A percentile compares a stretch with the other conserved stretches of the same genome.
phyloP scores from a whole-genome alignment of 2,329 filamentous ascomycete genomes.

The Apiospora rasikravindrae region DNA sequence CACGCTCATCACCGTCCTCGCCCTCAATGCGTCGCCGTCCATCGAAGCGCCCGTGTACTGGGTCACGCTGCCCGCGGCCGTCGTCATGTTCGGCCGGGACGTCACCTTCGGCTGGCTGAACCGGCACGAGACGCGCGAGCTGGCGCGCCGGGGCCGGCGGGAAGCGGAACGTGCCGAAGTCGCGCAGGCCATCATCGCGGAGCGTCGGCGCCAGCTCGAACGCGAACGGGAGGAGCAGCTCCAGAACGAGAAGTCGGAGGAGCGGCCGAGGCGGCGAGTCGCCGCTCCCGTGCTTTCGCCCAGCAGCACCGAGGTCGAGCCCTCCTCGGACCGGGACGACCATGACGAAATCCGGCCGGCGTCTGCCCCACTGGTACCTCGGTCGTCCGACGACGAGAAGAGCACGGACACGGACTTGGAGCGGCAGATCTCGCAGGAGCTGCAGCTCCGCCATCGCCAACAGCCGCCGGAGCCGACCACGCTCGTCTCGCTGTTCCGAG shows the following conservation, averaged over 20 bases:
- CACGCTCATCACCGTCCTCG: constrained; percentile 69
- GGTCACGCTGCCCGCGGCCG: constrained; percentile 71
- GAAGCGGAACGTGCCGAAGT: constrained; percentile 45
- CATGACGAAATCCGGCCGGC: not conserved
- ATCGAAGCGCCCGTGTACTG: constrained; percentile 66
- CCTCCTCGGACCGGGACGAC: not conserved
- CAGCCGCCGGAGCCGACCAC: constrained; percentile 43
- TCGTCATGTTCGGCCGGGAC: constrained; percentile 73
- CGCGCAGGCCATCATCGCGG: not conserved
- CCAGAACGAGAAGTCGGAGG: not conserved
- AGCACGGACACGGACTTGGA: constrained; percentile 22
- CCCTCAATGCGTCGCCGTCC: constrained; percentile 65
- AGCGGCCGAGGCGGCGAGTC: not conserved
- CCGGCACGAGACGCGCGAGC: constrained; percentile 65
- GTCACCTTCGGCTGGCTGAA: constrained; percentile 66
- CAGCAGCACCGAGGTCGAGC: not conserved
- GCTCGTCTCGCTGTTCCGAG: constrained; percentile 53
- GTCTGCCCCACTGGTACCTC: not conserved
- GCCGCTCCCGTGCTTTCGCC: not conserved
- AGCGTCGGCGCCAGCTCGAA: not conserved
- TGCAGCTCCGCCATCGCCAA: not conserved
- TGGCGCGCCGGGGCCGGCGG: constrained; percentile 60
- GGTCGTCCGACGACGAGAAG: not conserved
- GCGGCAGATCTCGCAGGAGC: constrained; percentile 22
- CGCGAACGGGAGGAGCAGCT: not conserved